Base-by-base conservation (phyloP, 805 yeast genomes). In the Cyberlindnera mrakii region DNA sequence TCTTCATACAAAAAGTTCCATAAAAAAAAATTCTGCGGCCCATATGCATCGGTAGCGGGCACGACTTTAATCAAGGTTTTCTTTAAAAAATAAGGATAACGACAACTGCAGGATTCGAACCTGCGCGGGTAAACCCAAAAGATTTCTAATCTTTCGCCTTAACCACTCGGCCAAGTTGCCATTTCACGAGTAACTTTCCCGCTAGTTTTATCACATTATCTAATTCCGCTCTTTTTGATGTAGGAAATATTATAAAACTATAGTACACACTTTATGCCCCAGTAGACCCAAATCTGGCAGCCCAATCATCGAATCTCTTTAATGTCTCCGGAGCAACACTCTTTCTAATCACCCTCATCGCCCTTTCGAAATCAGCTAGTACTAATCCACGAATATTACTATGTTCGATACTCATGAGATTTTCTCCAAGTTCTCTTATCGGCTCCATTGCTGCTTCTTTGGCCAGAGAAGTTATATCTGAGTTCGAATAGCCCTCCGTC, bases 391-490 rank as follows among this genome's bases (percentile, higher is more conserved):
- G 68, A 43, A 91, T 89, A 46, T 78, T 79, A 42, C 83, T 86
- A 30, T 87, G 80, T 2, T 86, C 71, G 0, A 79, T 75, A 34
- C 71, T 66, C 49, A 91, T 69, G 43, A 91, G 72, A 37, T 82
- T 80, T 46, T 91, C 97, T 2, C 98, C 97, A 19, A 91, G 66
- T 33, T 88, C 83, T 49, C 99, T 72, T 31, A 93, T 68, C 2
- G 99, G 98, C 1, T 96, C 96, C 97, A 91, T 90, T 1, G 99
- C 97, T 3, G 96, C 95, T 61, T 91, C 97, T 63, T 90, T 93
- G 2, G 97, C 96, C 47, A 91, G 64, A 1, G 96, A 90, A 0
- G 97, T 89, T 35, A 91, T 75, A 64, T 91, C 99, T 51, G 93
- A 82, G 2, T 96, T 96, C n/a, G 96, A 85, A 63, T 81, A 88